These are phyloP conservation scores for Clavispora santaluciae DNA, from an alignment of 805 yeast genomes.

Conservation along the genomic window DNA sequence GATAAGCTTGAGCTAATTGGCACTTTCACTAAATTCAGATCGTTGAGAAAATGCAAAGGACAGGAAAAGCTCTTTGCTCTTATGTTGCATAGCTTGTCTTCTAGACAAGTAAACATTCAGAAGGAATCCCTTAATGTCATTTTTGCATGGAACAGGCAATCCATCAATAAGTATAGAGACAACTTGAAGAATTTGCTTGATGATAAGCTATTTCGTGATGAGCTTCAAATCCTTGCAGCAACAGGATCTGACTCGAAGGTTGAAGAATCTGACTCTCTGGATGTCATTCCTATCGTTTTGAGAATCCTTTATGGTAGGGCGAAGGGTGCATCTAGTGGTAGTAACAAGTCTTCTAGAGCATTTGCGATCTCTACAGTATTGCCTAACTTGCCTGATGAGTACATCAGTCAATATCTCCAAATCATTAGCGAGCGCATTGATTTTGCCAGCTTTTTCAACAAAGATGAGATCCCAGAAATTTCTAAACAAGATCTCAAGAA, in stretches of 20 bases:
- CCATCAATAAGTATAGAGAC: constrained; percentile 64
- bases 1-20: constrained; percentile 58
- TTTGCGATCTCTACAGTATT: constrained; percentile 62
- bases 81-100: constrained; percentile 54
- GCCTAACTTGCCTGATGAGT: constrained; percentile 49
- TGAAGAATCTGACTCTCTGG: constrained; percentile 54
- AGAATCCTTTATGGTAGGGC: constrained; percentile 85
- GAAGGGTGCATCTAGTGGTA: constrained; percentile 62
- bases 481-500: constrained; percentile 37
- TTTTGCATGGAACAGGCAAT: constrained; percentile 56
- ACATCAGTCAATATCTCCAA: constrained; percentile 55
- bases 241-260: constrained; percentile 46
- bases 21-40: constrained; percentile 60
- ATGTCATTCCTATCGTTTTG: constrained; percentile 65
- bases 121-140: constrained; percentile 67
- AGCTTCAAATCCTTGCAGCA: constrained; percentile 59
- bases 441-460: constrained; percentile 5
- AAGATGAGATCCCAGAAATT: constrained; percentile 24
- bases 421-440: constrained; percentile 57
- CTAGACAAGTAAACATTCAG: constrained; percentile 60
- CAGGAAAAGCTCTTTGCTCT: constrained; percentile 51
- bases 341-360: constrained; percentile 67
- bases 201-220: constrained; percentile 82
- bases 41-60: constrained; percentile 50
- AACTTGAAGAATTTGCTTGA: constrained; percentile 72